A percentile compares a stretch with the other conserved stretches of the same genome.
These are phyloP conservation scores for Pichia pseudocactophila DNA, from an alignment of 805 yeast species.

Conservation along the genomic window DNA sequence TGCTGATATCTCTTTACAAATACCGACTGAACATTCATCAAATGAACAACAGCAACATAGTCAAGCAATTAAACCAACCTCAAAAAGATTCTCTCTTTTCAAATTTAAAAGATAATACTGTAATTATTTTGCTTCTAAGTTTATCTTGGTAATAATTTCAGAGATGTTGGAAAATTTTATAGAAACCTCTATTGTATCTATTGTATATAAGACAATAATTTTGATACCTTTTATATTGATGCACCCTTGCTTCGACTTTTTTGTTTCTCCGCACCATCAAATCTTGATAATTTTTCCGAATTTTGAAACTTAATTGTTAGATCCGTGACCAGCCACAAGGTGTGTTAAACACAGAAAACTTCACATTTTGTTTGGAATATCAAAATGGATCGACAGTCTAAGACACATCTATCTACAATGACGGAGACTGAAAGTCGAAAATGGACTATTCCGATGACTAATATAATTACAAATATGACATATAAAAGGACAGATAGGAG, in stretches of 20 bases:
- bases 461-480: background rate
- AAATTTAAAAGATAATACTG: constrained; percentile 2
- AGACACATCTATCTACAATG: too few species aligned
- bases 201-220: too few species aligned
- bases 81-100: constrained; percentile 7
- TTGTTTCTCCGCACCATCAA: too few species aligned
- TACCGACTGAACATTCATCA: background rate
- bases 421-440: background rate
- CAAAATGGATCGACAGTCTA: background rate
- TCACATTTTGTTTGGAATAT: background rate
- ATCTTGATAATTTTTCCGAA: too few species aligned
- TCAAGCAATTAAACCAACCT: background rate
- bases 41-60: background rate
- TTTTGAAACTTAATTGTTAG: too few species aligned
- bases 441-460: background rate
- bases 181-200: too few species aligned
- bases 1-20: background rate
- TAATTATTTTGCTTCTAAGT: background rate
- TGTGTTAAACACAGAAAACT: background rate
- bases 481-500: background rate
- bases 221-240: too few species aligned
- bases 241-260: too few species aligned
- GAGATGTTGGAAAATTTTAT: too few species aligned
- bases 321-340: too few species aligned
- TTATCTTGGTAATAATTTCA: background rate